Evolutionary conservation across 345 rosid genomes (phyloP), one percentile per base, ranked within the genome.

Genomic region (Theobroma cacao): DNA sequence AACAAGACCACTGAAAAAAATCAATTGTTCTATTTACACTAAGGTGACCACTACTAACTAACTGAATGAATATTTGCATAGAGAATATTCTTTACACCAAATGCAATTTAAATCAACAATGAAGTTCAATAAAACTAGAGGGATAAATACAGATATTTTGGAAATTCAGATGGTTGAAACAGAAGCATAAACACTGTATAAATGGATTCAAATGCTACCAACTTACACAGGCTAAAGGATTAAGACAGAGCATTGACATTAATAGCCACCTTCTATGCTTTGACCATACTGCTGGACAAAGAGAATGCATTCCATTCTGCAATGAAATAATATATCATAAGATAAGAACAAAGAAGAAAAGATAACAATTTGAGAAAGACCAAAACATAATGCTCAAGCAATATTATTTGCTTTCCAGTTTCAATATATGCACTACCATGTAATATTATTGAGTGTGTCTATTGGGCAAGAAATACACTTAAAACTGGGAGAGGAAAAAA

Each of bases 231-330:
- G 95, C 92, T 79, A 94, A 58, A 81, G 98, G 99, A 81, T 89
- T 96, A 79, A 93, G 92, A 74, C 97, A 89, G 45, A 94, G 90
- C 98, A 96, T 96, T 80, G 99, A 94, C 98, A 96, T 96, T 79
- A 96, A 81, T 81, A 94, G 91, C 99, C 98, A 96, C 82, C 98
- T 91, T 77, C 98, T 81, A 82, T 96, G 98, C 87, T 91, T 94
- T 81, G 99, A 96, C 99, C 98, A 96, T 71, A 96, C 81, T 40
- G 98, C 97, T 72, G 99, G 99, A 82, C 99, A 96, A 10, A 96
- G 89, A 60, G 98, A 96, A 85, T 96, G 99, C 88, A 94, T 85
- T 64, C 99, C 99, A 81, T 90, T 92, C 99, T 96, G 93, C 11
- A 78, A 45, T 50, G 69, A 72, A 78, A 83, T 61, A 71, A 45